Base-by-base conservation (phyloP, 768 basidiomycete species). In the Chalciporus piperatus region DNA sequence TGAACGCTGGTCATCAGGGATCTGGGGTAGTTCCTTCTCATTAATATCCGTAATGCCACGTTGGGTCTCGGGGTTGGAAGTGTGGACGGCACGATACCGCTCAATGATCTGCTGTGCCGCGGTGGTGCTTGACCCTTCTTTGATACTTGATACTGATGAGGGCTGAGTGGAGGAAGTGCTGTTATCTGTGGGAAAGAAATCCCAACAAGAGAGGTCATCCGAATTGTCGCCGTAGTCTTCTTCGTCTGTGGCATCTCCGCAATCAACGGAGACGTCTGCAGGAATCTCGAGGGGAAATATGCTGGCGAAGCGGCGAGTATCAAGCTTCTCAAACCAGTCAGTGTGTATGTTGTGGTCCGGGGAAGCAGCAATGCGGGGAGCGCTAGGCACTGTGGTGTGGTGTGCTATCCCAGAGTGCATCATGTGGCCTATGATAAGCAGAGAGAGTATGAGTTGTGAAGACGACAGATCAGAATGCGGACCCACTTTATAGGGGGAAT, bases 301-400 rank as follows among this genome's bases (percentile, higher is more conserved):
- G 17, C 41, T 17, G 2, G 56, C 69, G 35, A 64, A 68, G 33
- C 69, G 64, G 30, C 69, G 65, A 45, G 59, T 65, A 10, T 69
- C 59, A 14, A 43, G 49, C 12, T 47, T 48, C n/a, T n/a, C 6
- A 17, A 41, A 39, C 16, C 40, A 48, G 28, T 38, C 28, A 16
- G 40, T 20, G 32, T 30, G 35, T 41, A 38, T 48, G 45, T 52
- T 51, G 6, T 43, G 23, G 23, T 38, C 20, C 49, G 22, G 4
- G 23, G 27, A 47, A 16, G 49, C 30, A 33, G 9, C 19, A 42
- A n/a, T n/a, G 37, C 41, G 49, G 30, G 35, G 54, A 43, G 52
- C 56, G 42, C 14, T 54, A 45, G 53, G 53, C 41, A 45, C 14
- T 23, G 43, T 4, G 13, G 32, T 40, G 40, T 39, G 23, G 25